Evolutionary conservation across 2,329 filamentous ascomycete species (phyloP), one percentile per base, ranked within the genome.

Genomic region (Akanthomyces lecanii): DNA sequence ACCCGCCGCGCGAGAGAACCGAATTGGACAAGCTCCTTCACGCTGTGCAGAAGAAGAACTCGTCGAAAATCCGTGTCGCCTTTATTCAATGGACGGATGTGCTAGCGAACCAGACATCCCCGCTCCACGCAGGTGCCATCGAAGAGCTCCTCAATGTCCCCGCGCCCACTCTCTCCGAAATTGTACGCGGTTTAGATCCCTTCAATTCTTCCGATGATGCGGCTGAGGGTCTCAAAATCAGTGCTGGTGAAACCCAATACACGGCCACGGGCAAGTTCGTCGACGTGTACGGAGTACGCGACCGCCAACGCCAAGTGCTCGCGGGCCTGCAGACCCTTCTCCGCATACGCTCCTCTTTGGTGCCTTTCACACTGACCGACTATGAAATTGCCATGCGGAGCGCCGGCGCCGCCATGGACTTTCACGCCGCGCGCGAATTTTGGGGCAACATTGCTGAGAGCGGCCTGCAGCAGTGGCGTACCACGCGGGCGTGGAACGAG

Each of bases 181-280:
- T 89, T 11, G 72, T 93, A 36, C 80, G 81, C 40, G 78, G 81
- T 5, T 73, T 92, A 10, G 85, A 90, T 63, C 88, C 89, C 0
- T 69, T 82, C 25, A 73, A 85, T 21, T 71, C 74, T 23, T 73
- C 81, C 14, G 71, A 85, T 23, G 86, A 88, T 70, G 71, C 78
- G 4, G 74, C 75, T 12, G 70, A 79, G 42, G 75, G 78, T 18
- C 65, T 80, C 21, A 66, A 69, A 18, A 72, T 83, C 58, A 67
- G 73, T 4, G 63, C 68, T 16, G 80, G 72, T 67, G 81, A 76
- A 69, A 75, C 72, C 7, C 71, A 77, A 36, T 72, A 74, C 60
- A 77, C 78, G 1, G 71, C 77, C 33, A 66, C 78, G 45, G 69
- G 71, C 5, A 66, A 70, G 3, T 66, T 74, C 12, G 66, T 82